phyloP scores from a whole-genome alignment of 371 early-diverging fungal species.

The Rhizomucor pusillus region DNA sequence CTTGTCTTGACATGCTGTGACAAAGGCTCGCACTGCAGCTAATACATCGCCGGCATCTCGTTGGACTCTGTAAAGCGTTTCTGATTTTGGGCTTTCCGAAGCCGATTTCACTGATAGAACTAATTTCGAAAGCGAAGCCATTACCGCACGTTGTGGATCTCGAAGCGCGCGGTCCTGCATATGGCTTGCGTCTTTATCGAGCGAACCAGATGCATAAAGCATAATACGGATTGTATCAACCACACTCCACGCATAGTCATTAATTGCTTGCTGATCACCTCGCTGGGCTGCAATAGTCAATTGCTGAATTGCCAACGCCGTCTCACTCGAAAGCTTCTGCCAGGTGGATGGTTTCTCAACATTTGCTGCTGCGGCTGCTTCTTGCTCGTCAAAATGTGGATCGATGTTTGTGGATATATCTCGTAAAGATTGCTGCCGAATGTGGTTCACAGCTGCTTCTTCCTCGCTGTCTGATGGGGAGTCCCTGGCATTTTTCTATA shows the following conservation, averaged over 20 bases:
- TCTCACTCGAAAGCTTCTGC: slow-evolving; percentile 50
- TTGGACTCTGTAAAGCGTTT: slow-evolving; percentile 28
- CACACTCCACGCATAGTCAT: slow-evolving; percentile 35
- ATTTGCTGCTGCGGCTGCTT: slow-evolving; percentile 3
- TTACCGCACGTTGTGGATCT: slow-evolving; percentile 53
- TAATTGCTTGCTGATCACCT: slow-evolving; percentile 21
- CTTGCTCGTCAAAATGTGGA: slow-evolving; percentile 1
- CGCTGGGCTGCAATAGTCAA: slow-evolving; percentile 51
- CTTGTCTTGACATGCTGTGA: slow-evolving; percentile 36
- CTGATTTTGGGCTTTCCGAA: slow-evolving; percentile 58
- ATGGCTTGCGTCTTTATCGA: slow-evolving; percentile 43
- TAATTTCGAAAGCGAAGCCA: slow-evolving; percentile 77
- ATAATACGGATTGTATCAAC: slow-evolving; percentile 80
- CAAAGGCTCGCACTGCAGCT: slow-evolving; percentile 73
- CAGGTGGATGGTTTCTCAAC: slow-evolving; percentile 14
- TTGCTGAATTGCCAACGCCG: slow-evolving; percentile 34
- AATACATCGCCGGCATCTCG: slow-evolving; percentile 64
- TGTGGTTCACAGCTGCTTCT: neutral
- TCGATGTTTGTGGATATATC: neutral
- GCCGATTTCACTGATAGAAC: slow-evolving; percentile 45
- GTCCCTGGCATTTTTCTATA: neutral
- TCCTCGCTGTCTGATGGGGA: neutral
- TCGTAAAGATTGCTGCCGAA: slow-evolving; percentile 31
- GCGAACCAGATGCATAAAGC: slow-evolving; percentile 75
- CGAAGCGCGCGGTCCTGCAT: slow-evolving; percentile 48